Base-by-base conservation (phyloP, 2,329 filamentous ascomycete genomes). In the Seiridium unicorne region DNA sequence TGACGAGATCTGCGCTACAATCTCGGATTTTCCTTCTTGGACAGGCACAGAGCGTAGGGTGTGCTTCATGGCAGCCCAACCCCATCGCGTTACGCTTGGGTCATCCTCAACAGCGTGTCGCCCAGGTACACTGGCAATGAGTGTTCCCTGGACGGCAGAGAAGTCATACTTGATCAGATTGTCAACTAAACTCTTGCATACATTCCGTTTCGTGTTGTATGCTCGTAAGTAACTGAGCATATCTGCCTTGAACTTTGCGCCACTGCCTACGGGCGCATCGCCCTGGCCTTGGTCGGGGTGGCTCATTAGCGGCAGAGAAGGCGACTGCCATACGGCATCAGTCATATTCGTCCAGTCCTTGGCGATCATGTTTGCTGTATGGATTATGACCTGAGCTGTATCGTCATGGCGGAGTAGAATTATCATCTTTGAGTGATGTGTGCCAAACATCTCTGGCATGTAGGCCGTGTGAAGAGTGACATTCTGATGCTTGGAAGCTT, bases 291-390 rank as follows among this genome's bases (percentile, higher is more conserved):
- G 18, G 35, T 60, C 40, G 10, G 55, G 32, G 13, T 35, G n/a
- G 57, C 47, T 62, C 3, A 77, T 54, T 1, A 84, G 73, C 1
- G 90, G 87, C 1, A 96, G 83, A 1, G 84, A 70, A 0, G 91
- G 91, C 0, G 91, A 94, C 55, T 77, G 80, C 93, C 93, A 97
- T 4, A 91, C 84, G 1, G 86, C 92, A 72, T 97, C 92, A 1
- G 88, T 90, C 90, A 96, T 91, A 66, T 95, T 95, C 1, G 81
- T 84, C 93, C 93, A 97, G 72, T 97, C 93, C 59, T 88, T 87
- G 3, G 82, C 70, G n/a, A 96, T 94, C 89, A 96, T 92, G 67
- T 97, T 97, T 18, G 93, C 92, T 0, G 93, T 97, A 67, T 96
- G 91, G 36, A 97, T 93, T 59, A 96, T 76, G 5, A 97, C 78